These are phyloP conservation scores for Aureobasidium sp. DNA, from an alignment of 2,329 filamentous ascomycete species.

Conservation along the genomic window DNA sequence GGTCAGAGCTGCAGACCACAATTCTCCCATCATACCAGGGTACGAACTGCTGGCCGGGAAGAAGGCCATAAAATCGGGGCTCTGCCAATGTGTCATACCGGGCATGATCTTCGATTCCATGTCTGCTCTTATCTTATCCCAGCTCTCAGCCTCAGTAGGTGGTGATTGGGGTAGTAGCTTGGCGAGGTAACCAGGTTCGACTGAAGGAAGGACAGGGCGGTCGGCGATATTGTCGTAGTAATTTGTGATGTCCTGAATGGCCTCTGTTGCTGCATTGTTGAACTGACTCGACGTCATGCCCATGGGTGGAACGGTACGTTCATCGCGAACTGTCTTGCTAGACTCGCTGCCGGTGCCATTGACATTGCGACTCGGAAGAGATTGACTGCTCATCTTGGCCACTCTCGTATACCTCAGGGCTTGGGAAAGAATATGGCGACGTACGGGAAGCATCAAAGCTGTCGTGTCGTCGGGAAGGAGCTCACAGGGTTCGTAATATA, in stretches of 20 bases:
- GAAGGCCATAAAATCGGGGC: constrained; percentile 96
- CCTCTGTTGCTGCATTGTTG: constrained; percentile 76
- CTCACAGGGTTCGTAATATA: constrained; percentile 1
- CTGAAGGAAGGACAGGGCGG: constrained; percentile 77
- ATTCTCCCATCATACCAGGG: constrained; percentile 88
- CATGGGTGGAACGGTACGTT: constrained; percentile 35
- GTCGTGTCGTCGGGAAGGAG: not conserved
- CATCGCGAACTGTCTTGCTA: constrained; percentile 21
- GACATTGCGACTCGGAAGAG: not conserved
- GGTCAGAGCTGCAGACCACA: constrained; percentile 91
- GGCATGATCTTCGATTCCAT: constrained; percentile 90
- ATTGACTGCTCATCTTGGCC: constrained; percentile 12
- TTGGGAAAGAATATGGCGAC: not conserved
- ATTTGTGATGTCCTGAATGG: constrained; percentile 85
- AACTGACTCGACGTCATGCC: constrained; percentile 86
- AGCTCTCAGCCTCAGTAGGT: constrained; percentile 74
- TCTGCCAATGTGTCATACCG: constrained; percentile 95
- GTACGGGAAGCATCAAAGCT: not conserved
- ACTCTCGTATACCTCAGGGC: not conserved
- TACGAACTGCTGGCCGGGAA: constrained; percentile 87
- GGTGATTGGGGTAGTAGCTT: constrained; percentile 76
- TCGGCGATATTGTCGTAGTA: constrained; percentile 83
- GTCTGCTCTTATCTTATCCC: constrained; percentile 83
- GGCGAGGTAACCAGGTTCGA: constrained; percentile 87
- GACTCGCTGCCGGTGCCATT: constrained; percentile 1